These are phyloP conservation scores for Carex scoparia DNA, from an alignment of 176 grass and related monocot genomes.

Conservation along the genomic window DNA sequence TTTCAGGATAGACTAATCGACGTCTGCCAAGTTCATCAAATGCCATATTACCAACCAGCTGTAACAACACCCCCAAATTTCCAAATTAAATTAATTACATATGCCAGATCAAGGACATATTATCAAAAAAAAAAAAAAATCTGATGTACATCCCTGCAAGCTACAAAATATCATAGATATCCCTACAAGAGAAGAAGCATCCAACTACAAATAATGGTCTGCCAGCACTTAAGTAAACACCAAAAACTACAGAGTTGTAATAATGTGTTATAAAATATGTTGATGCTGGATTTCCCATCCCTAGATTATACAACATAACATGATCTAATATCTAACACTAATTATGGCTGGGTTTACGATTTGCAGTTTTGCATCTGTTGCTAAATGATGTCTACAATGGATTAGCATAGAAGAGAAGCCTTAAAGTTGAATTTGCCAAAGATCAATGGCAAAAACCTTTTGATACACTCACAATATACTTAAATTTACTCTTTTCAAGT, in stretches of 20 bases:
- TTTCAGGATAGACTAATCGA: constrained; percentile 29
- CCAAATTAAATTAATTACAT: not conserved
- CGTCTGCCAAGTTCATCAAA: constrained; percentile 42
- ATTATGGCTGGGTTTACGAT: not conserved
- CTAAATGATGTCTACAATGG: too few relatives aligned
- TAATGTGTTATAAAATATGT: not conserved
- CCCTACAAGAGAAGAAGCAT: not conserved
- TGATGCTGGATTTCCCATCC: not conserved
- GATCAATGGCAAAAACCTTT: not conserved
- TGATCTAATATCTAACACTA: constrained; percentile 1
- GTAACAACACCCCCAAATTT: constrained; percentile 22
- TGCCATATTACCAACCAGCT: constrained; percentile 64
- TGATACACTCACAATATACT: not conserved
- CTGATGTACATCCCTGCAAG: not conserved
- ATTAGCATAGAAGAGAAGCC: too few relatives aligned
- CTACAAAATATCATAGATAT: constrained; percentile 1
- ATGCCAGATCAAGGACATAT: not conserved
- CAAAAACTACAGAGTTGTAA: not conserved
- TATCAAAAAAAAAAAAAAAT: not conserved
- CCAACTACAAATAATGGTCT: not conserved
- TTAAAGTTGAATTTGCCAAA: not conserved
- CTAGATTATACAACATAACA: not conserved
- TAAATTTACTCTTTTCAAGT: not conserved
- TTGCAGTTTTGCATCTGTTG: too few relatives aligned
- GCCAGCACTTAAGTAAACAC: not conserved